A percentile compares a stretch with the other conserved stretches of the same genome.
Evolutionary conservation across 73 alveolate species (phyloP).

Genomic region (Uronychia setigera): DNA sequence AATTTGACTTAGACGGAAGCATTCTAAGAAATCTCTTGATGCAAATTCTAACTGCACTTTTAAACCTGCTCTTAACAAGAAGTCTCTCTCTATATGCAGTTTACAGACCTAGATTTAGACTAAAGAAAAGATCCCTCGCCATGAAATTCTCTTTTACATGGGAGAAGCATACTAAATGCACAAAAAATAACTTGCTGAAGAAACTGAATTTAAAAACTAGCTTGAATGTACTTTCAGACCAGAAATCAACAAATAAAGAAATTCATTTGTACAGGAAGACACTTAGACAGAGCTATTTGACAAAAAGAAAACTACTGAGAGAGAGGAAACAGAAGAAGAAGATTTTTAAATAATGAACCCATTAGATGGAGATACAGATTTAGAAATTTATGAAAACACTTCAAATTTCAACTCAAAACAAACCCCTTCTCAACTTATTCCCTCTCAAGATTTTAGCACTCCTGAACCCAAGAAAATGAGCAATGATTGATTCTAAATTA

Average conservation of each 20-base stretch:
- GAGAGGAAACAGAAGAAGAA: background rate
- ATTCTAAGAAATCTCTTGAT: no score
- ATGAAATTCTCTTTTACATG: background rate
- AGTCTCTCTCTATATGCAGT: background rate
- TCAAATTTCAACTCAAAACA: no score
- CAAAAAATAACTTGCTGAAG: background rate
- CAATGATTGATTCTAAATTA: no score
- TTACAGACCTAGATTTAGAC: background rate
- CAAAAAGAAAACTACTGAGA: background rate
- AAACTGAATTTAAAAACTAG: no score
- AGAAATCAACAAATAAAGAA: background rate
- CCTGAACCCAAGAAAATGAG: no score
- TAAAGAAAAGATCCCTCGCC: background rate
- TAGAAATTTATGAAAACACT: no score
- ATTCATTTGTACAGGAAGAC: background rate
- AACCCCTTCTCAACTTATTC: no score
- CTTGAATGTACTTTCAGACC: background rate
- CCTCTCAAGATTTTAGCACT: no score
- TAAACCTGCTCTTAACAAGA: background rate
- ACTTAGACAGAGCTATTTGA: background rate
- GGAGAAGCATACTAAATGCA: background rate
- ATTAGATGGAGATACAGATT: no score
- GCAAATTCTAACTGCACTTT: no score
- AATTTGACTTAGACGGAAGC: no score
- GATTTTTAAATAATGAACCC: no score